Evolutionary conservation across 805 yeast species (phyloP), one percentile per base, ranked within the genome.

Genomic region (Brettanomyces anomalus): DNA sequence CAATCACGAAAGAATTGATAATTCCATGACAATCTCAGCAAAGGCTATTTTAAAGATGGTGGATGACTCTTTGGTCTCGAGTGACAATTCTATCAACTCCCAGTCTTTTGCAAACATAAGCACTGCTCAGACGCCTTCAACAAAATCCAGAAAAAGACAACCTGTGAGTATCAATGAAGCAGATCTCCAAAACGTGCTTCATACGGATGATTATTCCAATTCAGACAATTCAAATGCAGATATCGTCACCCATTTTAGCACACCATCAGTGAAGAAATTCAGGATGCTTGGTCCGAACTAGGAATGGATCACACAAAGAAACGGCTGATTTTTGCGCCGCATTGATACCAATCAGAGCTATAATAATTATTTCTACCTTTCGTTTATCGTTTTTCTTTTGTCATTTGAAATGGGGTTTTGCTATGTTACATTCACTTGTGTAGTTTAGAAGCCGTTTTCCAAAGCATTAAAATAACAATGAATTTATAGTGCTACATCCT

Each of bases 21-120:
- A 61, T 42, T 61, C 67, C 3, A 57, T 57, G 60, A 61, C 65
- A 3, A 56, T 64, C 8, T 58, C 65, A 4, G 66, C 64, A 5
- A 56, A 56, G 34, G 67, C 63, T 2, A 62, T 64, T 4, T 46
- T 64, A 50, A 52, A 59, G 16, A 64, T 64, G 67, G 68, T 64
- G 36, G 68, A 64, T 44, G 65, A 62, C 31, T 60, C 67, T 15
- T 51, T 64, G 33, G 64, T 64, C 16, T 60, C 65, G 4, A 59
- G 64, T 43, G 68, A 64, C 47, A 61, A 63, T 6, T 63, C 59
- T 26, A 19, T 56, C 4, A 56, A 54, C 39, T 52, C 60, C 7
- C 49, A 47, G 14, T 51, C 58, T 31, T 45, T 46, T 21, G 45
- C 42, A 34, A 36, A 21, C n/a, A 40, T 34, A 31, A 17, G 36